A percentile compares a stretch with the other conserved stretches of the same genome.
phyloP scores from a whole-genome alignment of 2,329 filamentous ascomycete genomes.

The Nectriaceae sp. region DNA sequence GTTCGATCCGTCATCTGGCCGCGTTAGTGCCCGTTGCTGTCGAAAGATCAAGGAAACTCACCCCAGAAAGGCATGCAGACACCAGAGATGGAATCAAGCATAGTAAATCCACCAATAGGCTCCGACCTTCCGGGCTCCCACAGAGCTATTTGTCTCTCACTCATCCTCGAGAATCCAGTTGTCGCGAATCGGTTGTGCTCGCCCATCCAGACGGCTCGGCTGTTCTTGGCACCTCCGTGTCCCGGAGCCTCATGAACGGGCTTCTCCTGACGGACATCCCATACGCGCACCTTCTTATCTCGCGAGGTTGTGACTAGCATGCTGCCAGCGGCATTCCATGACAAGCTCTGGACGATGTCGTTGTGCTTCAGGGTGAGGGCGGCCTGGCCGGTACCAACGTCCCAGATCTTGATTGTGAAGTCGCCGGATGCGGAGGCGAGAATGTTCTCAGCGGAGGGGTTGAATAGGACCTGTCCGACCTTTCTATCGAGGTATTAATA shows the following conservation, averaged over 20 bases:
- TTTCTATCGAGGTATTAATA: slow-evolving; percentile 61
- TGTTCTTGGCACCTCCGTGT: slow-evolving; percentile 95
- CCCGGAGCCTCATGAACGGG: slow-evolving; percentile 82
- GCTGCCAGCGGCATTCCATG: slow-evolving; percentile 89
- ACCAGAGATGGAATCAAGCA: slow-evolving; percentile 92
- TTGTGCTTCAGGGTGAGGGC: slow-evolving; percentile 79
- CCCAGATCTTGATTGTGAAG: slow-evolving; percentile 94
- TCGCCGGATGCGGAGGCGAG: slow-evolving; percentile 95
- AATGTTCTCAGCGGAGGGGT: slow-evolving; percentile 92
- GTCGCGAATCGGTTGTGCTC: slow-evolving; percentile 95
- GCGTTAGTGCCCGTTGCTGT: slow-evolving; percentile 22
- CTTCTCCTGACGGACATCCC: slow-evolving; percentile 94
- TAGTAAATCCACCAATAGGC: slow-evolving; percentile 86
- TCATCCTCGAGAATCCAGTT: slow-evolving; percentile 98
- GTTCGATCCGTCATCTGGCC: slow-evolving; percentile 80
- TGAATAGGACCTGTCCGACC: slow-evolving; percentile 97
- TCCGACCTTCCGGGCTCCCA: slow-evolving; percentile 90
- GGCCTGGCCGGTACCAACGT: slow-evolving; percentile 76
- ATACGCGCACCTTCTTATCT: slow-evolving; percentile 97
- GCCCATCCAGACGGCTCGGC: slow-evolving; percentile 93
- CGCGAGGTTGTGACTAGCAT: slow-evolving; percentile 89
- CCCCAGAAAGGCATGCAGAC: slow-evolving; percentile 99
- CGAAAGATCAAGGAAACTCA: slow-evolving; percentile 34
- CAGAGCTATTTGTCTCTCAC: slow-evolving; percentile 90
- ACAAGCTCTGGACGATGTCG: slow-evolving; percentile 93